These are phyloP conservation scores for Fusarium sp. DNA, from an alignment of 2,329 filamentous ascomycete species.

Conservation along the genomic window DNA sequence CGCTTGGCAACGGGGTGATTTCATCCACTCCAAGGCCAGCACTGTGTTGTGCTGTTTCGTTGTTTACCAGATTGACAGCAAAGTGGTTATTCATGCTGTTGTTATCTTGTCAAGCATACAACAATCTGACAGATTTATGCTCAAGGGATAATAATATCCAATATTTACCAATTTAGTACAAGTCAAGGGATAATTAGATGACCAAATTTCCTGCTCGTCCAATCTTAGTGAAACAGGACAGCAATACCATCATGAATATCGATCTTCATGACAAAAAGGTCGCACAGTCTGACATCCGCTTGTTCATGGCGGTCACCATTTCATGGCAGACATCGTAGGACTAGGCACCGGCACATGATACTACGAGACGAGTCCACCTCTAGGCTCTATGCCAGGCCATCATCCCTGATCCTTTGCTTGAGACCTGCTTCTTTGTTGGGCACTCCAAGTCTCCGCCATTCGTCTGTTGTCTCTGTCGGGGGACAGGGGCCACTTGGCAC, in stretches of 20 bases:
- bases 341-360: too few relatives aligned
- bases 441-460: constrained; percentile 27
- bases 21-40: constrained; percentile 17
- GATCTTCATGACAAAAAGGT: constrained; percentile 33
- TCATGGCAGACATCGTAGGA: constrained; percentile 19
- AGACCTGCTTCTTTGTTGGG: constrained; percentile 26
- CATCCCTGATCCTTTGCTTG: constrained; percentile 22
- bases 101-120: not conserved
- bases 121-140: constrained; percentile 7
- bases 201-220: constrained; percentile 18
- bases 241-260: constrained; percentile 31
- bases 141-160: not conserved
- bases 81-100: constrained; percentile 18
- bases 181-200: not conserved
- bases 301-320: constrained; percentile 36
- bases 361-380: not conserved
- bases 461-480: constrained; percentile 37
- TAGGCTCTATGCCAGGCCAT: not conserved
- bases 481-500: constrained; percentile 18
- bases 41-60: constrained; percentile 24
- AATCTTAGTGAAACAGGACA: constrained; percentile 36
- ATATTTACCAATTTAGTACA: constrained; percentile 1
- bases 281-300: constrained; percentile 10
- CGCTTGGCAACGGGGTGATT: constrained; percentile 18
- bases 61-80: constrained; percentile 31